A percentile compares a stretch with the other conserved stretches of the same genome.
These are phyloP conservation scores for Exophiala bonariae DNA, from an alignment of 2,329 filamentous ascomycete genomes.

Conservation along the genomic window DNA sequence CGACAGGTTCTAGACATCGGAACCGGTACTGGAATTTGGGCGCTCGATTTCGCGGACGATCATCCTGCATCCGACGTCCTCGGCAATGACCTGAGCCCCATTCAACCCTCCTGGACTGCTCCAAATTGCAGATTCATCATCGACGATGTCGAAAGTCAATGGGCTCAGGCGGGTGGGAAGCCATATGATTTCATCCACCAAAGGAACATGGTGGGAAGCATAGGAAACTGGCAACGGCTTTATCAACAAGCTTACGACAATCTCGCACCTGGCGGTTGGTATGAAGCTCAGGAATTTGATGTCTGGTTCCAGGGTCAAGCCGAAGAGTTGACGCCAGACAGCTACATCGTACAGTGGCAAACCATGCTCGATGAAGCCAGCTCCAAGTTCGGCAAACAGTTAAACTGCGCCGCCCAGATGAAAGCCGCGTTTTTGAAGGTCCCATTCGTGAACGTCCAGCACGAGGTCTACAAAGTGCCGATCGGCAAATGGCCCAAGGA, in stretches of 20 bases:
- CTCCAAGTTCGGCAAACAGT: slow-evolving; percentile 3
- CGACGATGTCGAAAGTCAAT: slow-evolving; percentile 58
- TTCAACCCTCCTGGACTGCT: slow-evolving; percentile 40
- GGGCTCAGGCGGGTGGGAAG: slow-evolving; percentile 48
- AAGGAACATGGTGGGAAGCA: slow-evolving; percentile 56
- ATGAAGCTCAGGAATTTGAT: slow-evolving; percentile 42
- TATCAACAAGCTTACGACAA: slow-evolving; percentile 28
- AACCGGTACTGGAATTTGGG: slow-evolving; percentile 37
- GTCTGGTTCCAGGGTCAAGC: slow-evolving; percentile 24
- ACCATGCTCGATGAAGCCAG: slow-evolving; percentile 10
- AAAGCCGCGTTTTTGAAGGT: background rate
- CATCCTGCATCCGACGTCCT: slow-evolving; percentile 24
- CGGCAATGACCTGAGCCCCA: slow-evolving; percentile 27
- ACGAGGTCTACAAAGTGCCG: slow-evolving; percentile 14
- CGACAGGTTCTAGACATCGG: slow-evolving; percentile 35
- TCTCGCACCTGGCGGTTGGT: slow-evolving; percentile 39
- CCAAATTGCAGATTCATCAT: slow-evolving; percentile 58
- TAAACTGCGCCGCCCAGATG: slow-evolving; percentile 1
- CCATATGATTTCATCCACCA: slow-evolving; percentile 63
- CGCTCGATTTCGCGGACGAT: slow-evolving; percentile 41
- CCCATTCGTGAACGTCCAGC: background rate
- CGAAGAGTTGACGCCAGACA: slow-evolving; percentile 20
- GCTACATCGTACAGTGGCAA: slow-evolving; percentile 5
- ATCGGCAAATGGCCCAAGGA: slow-evolving; percentile 33
- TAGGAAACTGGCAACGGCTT: slow-evolving; percentile 54